Conservation (phyloP, 2,329 filamentous ascomycete species). For the Didymella pinodella region DNA sequence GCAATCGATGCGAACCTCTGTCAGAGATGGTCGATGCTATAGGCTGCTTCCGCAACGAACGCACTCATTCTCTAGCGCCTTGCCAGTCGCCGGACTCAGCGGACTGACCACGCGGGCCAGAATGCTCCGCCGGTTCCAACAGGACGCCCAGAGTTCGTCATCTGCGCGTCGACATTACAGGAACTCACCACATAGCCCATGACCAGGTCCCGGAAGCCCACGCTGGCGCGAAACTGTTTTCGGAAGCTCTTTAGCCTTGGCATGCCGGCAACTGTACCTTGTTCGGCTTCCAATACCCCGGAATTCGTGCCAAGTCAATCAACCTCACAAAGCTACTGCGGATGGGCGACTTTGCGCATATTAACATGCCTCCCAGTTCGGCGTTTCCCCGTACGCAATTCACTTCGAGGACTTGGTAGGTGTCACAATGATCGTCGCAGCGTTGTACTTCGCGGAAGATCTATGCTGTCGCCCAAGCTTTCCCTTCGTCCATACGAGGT, state of each 20-base stretch:
- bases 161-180: slow-evolving; percentile 13
- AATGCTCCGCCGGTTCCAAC: slow-evolving; percentile 10
- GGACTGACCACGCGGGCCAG: not conserved
- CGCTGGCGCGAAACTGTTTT: not conserved
- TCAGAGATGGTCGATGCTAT: too few species aligned
- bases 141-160: slow-evolving; percentile 8
- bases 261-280: slow-evolving; percentile 3
- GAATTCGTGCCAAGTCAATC: slow-evolving; percentile 19
- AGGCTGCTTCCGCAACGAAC: too few species aligned
- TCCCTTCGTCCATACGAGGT: slow-evolving; percentile 17
- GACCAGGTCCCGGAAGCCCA: not conserved
- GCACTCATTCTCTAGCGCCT: too few species aligned
- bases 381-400: slow-evolving; percentile 16
- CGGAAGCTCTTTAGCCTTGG: not conserved
- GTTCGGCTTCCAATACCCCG: slow-evolving; percentile 21
- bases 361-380: slow-evolving; percentile 4
- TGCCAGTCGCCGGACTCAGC: too few species aligned
- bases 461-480: slow-evolving; percentile 8
- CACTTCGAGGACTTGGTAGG: slow-evolving; percentile 5
- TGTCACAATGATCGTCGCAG: slow-evolving; percentile 12
- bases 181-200: slow-evolving; percentile 1
- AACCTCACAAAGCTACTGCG: slow-evolving; percentile 20
- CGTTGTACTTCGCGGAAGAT: slow-evolving; percentile 20
- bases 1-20: not conserved
- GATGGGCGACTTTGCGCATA: slow-evolving; percentile 6